Conservation (phyloP, 2,329 filamentous ascomycete genomes). For the Colletotrichum cuscutae region DNA sequence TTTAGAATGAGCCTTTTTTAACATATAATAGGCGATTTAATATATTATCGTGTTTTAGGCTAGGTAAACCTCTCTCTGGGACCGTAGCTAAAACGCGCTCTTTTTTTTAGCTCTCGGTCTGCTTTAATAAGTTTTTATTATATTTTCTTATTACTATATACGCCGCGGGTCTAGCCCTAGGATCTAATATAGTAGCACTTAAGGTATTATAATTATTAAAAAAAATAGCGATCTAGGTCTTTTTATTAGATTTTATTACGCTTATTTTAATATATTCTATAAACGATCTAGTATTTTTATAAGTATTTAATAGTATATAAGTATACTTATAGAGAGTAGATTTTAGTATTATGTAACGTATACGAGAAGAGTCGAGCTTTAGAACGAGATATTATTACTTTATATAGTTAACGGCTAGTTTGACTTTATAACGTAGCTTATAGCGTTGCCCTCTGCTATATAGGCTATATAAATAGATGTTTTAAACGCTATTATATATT, state of each 20-base stretch:
- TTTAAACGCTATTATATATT: background rate
- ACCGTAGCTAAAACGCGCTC: background rate
- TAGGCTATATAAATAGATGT: background rate
- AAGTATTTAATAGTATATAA: background rate
- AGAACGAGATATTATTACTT: background rate
- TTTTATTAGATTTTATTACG: background rate
- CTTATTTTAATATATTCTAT: background rate
- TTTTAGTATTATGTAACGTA: background rate
- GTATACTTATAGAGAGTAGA: background rate
- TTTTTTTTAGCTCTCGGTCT: background rate
- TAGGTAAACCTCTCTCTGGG: background rate
- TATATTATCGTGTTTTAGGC: background rate
- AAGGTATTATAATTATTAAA: background rate
- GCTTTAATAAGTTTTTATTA: background rate
- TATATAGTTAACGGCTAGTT: background rate
- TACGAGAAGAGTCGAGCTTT: background rate
- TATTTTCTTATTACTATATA: background rate
- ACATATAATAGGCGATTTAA: background rate
- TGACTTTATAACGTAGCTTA: background rate
- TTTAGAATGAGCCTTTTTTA: background rate
- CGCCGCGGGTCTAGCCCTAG: background rate
- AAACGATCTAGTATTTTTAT: background rate
- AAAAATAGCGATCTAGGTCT: background rate
- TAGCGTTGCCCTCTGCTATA: background rate
- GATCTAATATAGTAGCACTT: background rate